phyloP scores from a whole-genome alignment of 768 basidiomycete species.

The Tulasnella sp. region DNA sequence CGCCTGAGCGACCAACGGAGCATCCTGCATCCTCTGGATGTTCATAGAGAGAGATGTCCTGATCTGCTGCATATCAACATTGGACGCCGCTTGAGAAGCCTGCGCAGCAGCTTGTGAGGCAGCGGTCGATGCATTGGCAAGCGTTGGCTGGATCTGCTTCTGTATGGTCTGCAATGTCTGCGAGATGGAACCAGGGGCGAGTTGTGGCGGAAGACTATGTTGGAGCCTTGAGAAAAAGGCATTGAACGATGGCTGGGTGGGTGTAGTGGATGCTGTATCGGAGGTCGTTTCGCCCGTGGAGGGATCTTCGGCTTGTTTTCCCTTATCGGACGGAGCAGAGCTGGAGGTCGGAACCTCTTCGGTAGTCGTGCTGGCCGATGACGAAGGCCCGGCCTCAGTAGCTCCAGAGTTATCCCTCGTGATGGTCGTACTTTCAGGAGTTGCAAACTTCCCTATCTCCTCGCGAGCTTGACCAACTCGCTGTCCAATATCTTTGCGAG shows the following conservation, averaged over 20 bases:
- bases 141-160: slow-evolving; percentile 11
- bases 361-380: slow-evolving; percentile 19
- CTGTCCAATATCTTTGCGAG: slow-evolving; percentile 53
- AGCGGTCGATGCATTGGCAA: slow-evolving; percentile 27
- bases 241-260: slow-evolving; percentile 24
- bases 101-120: slow-evolving; percentile 23
- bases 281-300: not conserved
- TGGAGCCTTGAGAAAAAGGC: slow-evolving; percentile 59
- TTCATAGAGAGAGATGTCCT: slow-evolving; percentile 50
- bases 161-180: slow-evolving; percentile 42
- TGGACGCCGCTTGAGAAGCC: slow-evolving; percentile 12
- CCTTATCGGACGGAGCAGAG: slow-evolving; percentile 20
- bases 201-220: slow-evolving; percentile 58
- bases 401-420: slow-evolving; percentile 11
- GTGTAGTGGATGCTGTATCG: slow-evolving; percentile 6
- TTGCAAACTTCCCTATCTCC: slow-evolving; percentile 51
- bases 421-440: slow-evolving; percentile 22
- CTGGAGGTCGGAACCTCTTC: slow-evolving; percentile 21
- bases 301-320: slow-evolving; percentile 7
- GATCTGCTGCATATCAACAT: slow-evolving; percentile 57
- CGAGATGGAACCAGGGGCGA: slow-evolving; percentile 30
- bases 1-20: slow-evolving; percentile 36
- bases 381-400: slow-evolving; percentile 14
- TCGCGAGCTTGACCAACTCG: slow-evolving; percentile 72
- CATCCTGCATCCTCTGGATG: slow-evolving; percentile 61